A percentile compares a stretch with the other conserved stretches of the same genome.
Evolutionary conservation across 495 filamentous ascomycete genomes (phyloP).

Genomic region (Chaetomium cochliodes): DNA sequence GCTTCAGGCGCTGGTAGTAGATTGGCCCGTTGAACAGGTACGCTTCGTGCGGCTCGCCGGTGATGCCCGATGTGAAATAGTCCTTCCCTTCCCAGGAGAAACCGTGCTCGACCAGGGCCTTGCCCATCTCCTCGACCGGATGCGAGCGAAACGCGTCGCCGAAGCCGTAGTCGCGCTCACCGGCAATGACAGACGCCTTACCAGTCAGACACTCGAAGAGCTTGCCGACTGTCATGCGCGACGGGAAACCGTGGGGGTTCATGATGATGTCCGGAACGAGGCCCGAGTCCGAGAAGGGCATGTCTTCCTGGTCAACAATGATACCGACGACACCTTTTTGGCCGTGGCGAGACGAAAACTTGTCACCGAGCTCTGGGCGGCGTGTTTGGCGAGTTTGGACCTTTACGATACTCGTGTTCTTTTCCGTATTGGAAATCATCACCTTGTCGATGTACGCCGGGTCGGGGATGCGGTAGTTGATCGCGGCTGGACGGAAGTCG

Average conservation of each 20-base stretch:
- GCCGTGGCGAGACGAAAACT: conserved; percentile 98
- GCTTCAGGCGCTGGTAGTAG: conserved; percentile 99
- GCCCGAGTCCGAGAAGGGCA: conserved; percentile 92
- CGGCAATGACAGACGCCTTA: conserved; percentile 84
- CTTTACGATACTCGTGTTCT: conserved; percentile 78
- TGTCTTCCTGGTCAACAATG: conserved; percentile 91
- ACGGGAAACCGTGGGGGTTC: conserved; percentile 99
- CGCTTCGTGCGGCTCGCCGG: conserved; percentile 85
- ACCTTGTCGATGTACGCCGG: conserved; percentile 91
- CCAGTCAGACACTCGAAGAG: conserved; percentile 93
- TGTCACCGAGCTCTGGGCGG: conserved; percentile 91
- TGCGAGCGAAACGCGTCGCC: conserved; percentile 94
- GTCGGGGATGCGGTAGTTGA: conserved; percentile 81
- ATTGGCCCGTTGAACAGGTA: conserved; percentile 99
- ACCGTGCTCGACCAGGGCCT: conserved; percentile 77
- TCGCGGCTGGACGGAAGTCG: conserved; percentile 64
- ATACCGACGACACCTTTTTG: conserved; percentile 98
- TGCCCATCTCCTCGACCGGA: conserved; percentile 86
- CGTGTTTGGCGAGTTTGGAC: conserved; percentile 90
- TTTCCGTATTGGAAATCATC: conserved; percentile 82
- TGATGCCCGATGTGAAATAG: conserved; percentile 91
- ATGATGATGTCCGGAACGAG: conserved; percentile 98
- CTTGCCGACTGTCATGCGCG: conserved; percentile 99
- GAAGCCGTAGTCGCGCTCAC: conserved; percentile 71
- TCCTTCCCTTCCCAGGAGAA: conserved; percentile 97